phyloP scores from a whole-genome alignment of 2,329 filamentous ascomycete genomes.

The Beauveria varroae region DNA sequence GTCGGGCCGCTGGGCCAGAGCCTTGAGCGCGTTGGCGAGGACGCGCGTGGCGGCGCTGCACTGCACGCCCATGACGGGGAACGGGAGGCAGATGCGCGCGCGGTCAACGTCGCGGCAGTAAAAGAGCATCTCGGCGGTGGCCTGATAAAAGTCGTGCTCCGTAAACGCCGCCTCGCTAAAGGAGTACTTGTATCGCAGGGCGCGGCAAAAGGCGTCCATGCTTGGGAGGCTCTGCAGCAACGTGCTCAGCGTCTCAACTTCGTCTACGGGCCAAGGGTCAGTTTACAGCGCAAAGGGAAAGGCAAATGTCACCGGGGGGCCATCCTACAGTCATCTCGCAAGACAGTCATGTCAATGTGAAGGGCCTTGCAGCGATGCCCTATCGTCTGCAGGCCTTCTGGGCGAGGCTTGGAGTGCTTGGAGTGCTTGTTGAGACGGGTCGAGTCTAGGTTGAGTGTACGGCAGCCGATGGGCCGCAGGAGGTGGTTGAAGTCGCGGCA shows the following conservation, averaged over 20 bases:
- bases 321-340: conserved; percentile 41
- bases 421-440: conserved; percentile 36
- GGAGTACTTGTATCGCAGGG: conserved; percentile 38
- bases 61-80: conserved; percentile 39
- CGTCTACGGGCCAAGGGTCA: conserved; percentile 27
- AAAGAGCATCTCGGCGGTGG: conserved; percentile 35
- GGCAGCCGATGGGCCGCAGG: conserved; percentile 37
- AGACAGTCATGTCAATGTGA: conserved; percentile 44
- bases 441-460: conserved; percentile 43
- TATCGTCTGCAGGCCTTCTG: conserved; percentile 37
- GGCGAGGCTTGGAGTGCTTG: conserved; percentile 24
- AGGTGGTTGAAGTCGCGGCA: conserved; percentile 41
- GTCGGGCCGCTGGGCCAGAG: conserved; percentile 36
- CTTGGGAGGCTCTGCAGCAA: conserved; percentile 38
- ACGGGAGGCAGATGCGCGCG: conserved; percentile 44
- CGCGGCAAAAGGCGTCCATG: conserved; percentile 37
- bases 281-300: background rate
- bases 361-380: conserved; percentile 41
- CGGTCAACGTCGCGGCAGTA: conserved; percentile 36
- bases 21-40: conserved; percentile 45
- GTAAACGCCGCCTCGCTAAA: conserved; percentile 43
- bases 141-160: conserved; percentile 37
- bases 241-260: conserved; percentile 39
- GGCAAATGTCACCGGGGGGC: background rate
- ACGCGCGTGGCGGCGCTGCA: conserved; percentile 42